Conservation (phyloP, 1,284 basidiomycete species). For the Fomes fomentarius region DNA sequence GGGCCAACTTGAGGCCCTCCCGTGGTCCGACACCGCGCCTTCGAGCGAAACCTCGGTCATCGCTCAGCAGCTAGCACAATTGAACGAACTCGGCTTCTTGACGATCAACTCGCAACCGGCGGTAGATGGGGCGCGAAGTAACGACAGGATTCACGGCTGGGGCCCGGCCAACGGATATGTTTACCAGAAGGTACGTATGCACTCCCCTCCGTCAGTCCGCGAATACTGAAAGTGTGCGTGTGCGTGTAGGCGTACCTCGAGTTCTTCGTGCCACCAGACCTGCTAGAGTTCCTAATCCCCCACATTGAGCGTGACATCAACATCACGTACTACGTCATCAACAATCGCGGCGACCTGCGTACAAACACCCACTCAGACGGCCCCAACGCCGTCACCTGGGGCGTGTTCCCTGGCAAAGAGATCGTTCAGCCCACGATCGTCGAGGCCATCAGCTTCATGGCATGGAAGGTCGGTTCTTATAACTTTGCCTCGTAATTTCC, state of each 20-base stretch:
- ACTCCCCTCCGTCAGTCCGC: background rate
- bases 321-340: constrained; percentile 97
- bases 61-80: constrained; percentile 74
- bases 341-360: constrained; percentile 88
- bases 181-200: constrained; percentile 84
- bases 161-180: constrained; percentile 94
- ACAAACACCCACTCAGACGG: constrained; percentile 93
- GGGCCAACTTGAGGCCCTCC: constrained; percentile 74
- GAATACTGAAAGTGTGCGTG: constrained; percentile 10
- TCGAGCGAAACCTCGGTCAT: constrained; percentile 89
- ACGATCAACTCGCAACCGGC: constrained; percentile 99
- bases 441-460: constrained; percentile 95
- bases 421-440: constrained; percentile 98
- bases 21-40: constrained; percentile 94
- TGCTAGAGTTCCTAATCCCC: constrained; percentile 72
- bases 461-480: constrained; percentile 79
- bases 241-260: constrained; percentile 88
- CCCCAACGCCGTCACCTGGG: constrained; percentile 99
- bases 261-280: constrained; percentile 59
- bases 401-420: constrained; percentile 98
- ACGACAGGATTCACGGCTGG: constrained; percentile 91
- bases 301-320: constrained; percentile 88
- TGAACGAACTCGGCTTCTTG: constrained; percentile 91
- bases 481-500: background rate
- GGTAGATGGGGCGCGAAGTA: constrained; percentile 89